Conservation (phyloP, 768 basidiomycete genomes). For the Chlorophyllum brunneum region DNA sequence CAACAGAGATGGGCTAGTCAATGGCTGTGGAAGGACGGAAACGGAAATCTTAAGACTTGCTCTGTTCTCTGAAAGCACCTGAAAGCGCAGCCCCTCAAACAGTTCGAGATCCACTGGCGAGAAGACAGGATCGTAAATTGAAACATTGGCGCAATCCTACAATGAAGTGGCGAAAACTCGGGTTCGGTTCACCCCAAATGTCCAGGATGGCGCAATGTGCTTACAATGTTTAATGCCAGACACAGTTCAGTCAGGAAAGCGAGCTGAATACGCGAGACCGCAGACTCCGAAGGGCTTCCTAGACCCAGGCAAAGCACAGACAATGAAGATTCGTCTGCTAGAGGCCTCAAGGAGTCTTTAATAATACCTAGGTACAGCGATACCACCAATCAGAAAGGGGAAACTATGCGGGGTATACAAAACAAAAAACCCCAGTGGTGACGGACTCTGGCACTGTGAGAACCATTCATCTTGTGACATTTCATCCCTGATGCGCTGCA, state of each 20-base stretch:
- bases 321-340: slow-evolving; percentile 21
- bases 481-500: slow-evolving; percentile 43
- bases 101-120: slow-evolving; percentile 53
- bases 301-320: slow-evolving; percentile 66
- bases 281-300: slow-evolving; percentile 64
- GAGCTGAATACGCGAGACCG: slow-evolving; percentile 63
- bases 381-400: slow-evolving; percentile 6
- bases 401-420: not conserved
- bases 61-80: slow-evolving; percentile 39
- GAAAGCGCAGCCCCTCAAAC: slow-evolving; percentile 40
- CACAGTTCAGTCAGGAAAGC: slow-evolving; percentile 59
- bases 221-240: slow-evolving; percentile 53
- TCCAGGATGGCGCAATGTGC: slow-evolving; percentile 26
- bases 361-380: slow-evolving; percentile 28
- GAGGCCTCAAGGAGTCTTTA: slow-evolving; percentile 26
- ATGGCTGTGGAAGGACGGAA: slow-evolving; percentile 3
- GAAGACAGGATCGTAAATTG: slow-evolving; percentile 73
- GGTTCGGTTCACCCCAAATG: slow-evolving; percentile 10
- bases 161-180: slow-evolving; percentile 11
- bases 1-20: slow-evolving; percentile 5
- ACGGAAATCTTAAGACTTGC: slow-evolving; percentile 36
- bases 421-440: not conserved
- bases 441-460: slow-evolving; percentile 26
- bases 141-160: slow-evolving; percentile 47
- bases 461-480: slow-evolving; percentile 51